Evolutionary conservation across 495 filamentous ascomycete genomes (phyloP).

Genomic region (Oidiodendron maius): DNA sequence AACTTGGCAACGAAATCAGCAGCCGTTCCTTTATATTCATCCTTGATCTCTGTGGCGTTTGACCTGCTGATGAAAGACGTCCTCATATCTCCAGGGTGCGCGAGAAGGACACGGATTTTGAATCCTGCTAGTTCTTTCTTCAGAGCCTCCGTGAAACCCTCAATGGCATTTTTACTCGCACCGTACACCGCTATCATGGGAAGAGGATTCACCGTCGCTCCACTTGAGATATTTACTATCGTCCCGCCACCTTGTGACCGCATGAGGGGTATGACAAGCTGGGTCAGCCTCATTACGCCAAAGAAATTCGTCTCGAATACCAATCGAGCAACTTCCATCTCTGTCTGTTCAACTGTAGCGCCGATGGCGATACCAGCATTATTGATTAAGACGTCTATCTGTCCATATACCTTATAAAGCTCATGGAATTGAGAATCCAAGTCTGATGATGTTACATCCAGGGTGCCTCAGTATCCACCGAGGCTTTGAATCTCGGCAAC

Average conservation of each 20-base stretch:
- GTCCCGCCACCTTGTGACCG: conserved; percentile 34
- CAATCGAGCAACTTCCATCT: conserved; percentile 30
- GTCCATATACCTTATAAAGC: conserved; percentile 29
- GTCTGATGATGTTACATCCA: conserved; percentile 29
- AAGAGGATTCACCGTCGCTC: conserved; percentile 38
- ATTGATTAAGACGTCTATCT: conserved; percentile 45
- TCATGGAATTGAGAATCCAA: conserved; percentile 24
- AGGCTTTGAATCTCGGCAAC: conserved; percentile 28
- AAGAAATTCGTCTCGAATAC: conserved; percentile 47
- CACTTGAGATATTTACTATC: conserved; percentile 42
- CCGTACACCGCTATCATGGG: conserved; percentile 32
- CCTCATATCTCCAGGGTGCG: conserved; percentile 41
- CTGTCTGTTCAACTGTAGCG: conserved; percentile 30
- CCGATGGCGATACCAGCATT: conserved; percentile 39
- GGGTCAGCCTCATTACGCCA: conserved; percentile 39
- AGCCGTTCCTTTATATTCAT: conserved; percentile 29
- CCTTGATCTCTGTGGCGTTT: conserved; percentile 12
- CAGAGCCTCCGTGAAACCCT: conserved; percentile 18
- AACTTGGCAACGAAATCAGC: too few relatives aligned
- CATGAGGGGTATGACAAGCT: conserved; percentile 41
- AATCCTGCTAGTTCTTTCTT: conserved; percentile 44
- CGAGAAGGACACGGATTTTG: conserved; percentile 39
- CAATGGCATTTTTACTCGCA: not conserved
- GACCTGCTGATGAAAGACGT: conserved; percentile 39
- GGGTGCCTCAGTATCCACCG: conserved; percentile 30